Percentiles rank a stretch among this genome's conserved stretches.
Evolutionary conservation across 2,329 filamentous ascomycete species (phyloP).

Genomic region (Helotiales sp.): DNA sequence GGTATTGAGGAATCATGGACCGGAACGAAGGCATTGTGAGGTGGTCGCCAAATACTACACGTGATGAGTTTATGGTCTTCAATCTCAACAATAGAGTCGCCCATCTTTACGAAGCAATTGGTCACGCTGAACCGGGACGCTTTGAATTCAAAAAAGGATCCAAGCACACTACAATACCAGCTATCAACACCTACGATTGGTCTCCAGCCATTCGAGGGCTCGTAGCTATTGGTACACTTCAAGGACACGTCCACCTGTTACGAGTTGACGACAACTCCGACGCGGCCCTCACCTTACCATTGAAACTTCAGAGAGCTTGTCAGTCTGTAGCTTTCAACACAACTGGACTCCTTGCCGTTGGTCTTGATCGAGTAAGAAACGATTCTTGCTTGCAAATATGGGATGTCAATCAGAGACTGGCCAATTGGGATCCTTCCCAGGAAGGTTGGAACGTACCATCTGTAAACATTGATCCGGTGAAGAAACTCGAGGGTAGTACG

Average conservation of each 20-base stretch:
- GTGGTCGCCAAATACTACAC: slow-evolving; percentile 61
- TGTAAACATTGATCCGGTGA: slow-evolving; percentile 47
- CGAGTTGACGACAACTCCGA: slow-evolving; percentile 71
- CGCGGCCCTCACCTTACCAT: slow-evolving; percentile 62
- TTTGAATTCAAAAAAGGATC: slow-evolving; percentile 60
- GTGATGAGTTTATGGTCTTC: slow-evolving; percentile 64
- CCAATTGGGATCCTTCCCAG: slow-evolving; percentile 46
- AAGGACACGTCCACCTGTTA: slow-evolving; percentile 73
- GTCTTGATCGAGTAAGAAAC: slow-evolving; percentile 77
- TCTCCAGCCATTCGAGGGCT: slow-evolving; percentile 62
- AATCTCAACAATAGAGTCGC: slow-evolving; percentile 64
- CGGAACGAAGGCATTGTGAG: slow-evolving; percentile 56
- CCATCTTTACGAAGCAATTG: slow-evolving; percentile 62
- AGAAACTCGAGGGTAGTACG: slow-evolving; percentile 64
- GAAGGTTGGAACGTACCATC: slow-evolving; percentile 43
- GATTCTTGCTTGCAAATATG: slow-evolving; percentile 82
- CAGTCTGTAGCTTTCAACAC: slow-evolving; percentile 81
- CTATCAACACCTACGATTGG: slow-evolving; percentile 67
- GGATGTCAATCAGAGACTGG: slow-evolving; percentile 66
- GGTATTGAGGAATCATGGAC: slow-evolving; percentile 26
- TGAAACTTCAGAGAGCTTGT: slow-evolving; percentile 75
- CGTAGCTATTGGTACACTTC: slow-evolving; percentile 73
- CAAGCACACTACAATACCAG: slow-evolving; percentile 63
- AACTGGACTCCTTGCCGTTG: slow-evolving; percentile 71
- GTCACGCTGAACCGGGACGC: slow-evolving; percentile 53